These are phyloP conservation scores for Neurospora sp. DNA, from an alignment of 495 filamentous ascomycete species.

Conservation along the genomic window DNA sequence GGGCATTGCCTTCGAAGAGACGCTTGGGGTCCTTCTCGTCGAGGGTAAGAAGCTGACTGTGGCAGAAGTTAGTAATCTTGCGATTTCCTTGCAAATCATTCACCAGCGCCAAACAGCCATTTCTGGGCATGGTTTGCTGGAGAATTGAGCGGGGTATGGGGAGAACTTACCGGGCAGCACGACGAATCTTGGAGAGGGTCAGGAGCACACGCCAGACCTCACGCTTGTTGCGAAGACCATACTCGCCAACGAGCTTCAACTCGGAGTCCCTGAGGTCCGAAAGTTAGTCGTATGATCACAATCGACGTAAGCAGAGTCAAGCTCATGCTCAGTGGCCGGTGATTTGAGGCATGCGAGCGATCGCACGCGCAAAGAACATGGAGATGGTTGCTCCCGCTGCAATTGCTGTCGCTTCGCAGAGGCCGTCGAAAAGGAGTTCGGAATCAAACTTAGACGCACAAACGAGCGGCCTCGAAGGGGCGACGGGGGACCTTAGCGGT, in stretches of 20 bases:
- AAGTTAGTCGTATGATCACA: constrained; percentile 43
- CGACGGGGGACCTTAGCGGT: constrained; percentile 88
- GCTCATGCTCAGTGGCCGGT: constrained; percentile 96
- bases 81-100: neutral
- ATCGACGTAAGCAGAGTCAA: constrained; percentile 95
- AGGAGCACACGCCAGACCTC: constrained; percentile 99
- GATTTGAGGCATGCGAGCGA: constrained; percentile 28
- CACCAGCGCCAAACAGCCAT: neutral
- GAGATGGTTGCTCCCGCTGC: neutral
- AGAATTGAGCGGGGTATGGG: neutral
- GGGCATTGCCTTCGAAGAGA: constrained; percentile 99
- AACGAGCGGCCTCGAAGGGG: constrained; percentile 96
- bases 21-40: constrained; percentile 99
- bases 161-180: constrained; percentile 87
- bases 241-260: constrained; percentile 98
- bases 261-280: constrained; percentile 78
- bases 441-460: constrained; percentile 47
- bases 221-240: constrained; percentile 98
- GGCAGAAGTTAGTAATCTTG: constrained; percentile 4
- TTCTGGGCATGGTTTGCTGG: neutral
- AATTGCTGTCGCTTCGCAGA: constrained; percentile 43
- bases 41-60: constrained; percentile 96
- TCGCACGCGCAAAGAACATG: constrained; percentile 2
- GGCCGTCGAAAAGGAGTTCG: constrained; percentile 17
- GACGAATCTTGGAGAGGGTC: constrained; percentile 99